A percentile compares a stretch with the other conserved stretches of the same genome.
These are phyloP conservation scores for Mycena filopes DNA, from an alignment of 768 basidiomycete genomes.

Conservation along the genomic window DNA sequence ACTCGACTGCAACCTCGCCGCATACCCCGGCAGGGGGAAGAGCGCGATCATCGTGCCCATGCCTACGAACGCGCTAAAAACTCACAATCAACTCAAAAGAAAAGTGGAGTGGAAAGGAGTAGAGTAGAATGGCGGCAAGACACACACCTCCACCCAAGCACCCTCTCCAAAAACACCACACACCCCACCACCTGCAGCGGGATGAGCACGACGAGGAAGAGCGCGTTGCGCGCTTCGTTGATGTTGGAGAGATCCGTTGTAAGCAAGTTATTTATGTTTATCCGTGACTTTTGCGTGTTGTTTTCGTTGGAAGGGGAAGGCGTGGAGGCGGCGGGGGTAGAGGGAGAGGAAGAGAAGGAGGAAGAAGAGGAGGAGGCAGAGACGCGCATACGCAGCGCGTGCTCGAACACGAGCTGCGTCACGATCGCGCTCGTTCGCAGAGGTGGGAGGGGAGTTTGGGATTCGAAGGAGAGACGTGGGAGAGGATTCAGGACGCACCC, in stretches of 20 bases:
- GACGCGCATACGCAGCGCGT: conserved; percentile 70
- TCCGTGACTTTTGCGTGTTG: conserved; percentile 75
- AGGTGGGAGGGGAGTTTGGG: too few species aligned
- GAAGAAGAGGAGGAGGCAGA: too few species aligned
- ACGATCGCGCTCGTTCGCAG: conserved; percentile 56
- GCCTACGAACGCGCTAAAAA: conserved; percentile 69
- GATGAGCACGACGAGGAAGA: conserved; percentile 26
- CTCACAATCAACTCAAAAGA: too few species aligned
- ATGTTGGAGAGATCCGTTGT: conserved; percentile 60
- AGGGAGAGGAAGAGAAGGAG: too few species aligned
- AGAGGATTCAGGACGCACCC: conserved; percentile 39
- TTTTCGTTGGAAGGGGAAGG: too few species aligned
- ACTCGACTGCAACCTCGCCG: not conserved
- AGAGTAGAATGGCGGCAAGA: too few species aligned
- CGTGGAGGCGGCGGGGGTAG: too few species aligned
- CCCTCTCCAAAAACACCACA: conserved; percentile 53
- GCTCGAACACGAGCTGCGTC: conserved; percentile 55
- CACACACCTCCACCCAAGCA: conserved; percentile 61
- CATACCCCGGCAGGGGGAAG: not conserved
- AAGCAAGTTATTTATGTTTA: conserved; percentile 79
- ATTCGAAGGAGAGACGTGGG: conserved; percentile 34
- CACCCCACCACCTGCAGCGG: conserved; percentile 52
- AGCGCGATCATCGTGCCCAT: conserved; percentile 39
- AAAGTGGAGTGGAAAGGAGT: too few species aligned
- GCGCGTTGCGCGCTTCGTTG: conserved; percentile 3